phyloP scores from a whole-genome alignment of 805 yeast genomes.

The Metschnikowia baotianmanensis region DNA sequence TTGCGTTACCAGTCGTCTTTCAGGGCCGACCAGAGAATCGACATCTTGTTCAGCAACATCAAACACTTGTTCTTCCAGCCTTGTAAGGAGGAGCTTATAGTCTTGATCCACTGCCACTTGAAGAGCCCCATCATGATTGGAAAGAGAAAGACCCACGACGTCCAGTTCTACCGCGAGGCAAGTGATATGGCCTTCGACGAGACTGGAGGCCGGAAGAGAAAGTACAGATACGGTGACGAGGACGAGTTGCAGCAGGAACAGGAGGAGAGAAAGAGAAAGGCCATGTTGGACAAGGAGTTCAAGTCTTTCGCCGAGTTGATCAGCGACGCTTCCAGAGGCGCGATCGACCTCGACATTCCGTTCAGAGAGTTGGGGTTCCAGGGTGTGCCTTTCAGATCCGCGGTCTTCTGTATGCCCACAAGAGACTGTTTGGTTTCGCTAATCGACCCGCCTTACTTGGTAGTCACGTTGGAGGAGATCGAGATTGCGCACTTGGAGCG shows the following conservation, averaged over 20 bases:
- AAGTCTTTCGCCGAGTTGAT: constrained; percentile 85
- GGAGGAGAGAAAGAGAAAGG: constrained; percentile 92
- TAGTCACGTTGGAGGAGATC: constrained; percentile 84
- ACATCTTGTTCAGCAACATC: constrained; percentile 83
- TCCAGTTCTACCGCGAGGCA: constrained; percentile 96
- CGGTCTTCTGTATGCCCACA: constrained; percentile 94
- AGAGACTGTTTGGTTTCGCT: constrained; percentile 94
- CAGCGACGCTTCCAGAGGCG: constrained; percentile 81
- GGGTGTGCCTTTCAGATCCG: constrained; percentile 95
- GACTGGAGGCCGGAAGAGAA: constrained; percentile 90
- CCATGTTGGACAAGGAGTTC: constrained; percentile 88
- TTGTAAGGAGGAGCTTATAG: constrained; percentile 90
- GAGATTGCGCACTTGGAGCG: constrained; percentile 96
- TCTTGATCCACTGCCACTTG: constrained; percentile 87
- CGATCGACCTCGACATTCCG: constrained; percentile 87
- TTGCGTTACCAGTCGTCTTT: constrained; percentile 86
- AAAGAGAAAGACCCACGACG: constrained; percentile 90
- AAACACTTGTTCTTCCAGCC: constrained; percentile 95
- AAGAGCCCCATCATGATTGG: constrained; percentile 94
- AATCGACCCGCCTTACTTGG: constrained; percentile 92
- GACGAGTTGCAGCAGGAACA: constrained; percentile 98
- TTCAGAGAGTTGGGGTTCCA: constrained; percentile 94
- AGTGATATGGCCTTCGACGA: constrained; percentile 95
- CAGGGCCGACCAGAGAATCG: constrained; percentile 82
- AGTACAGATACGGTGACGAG: constrained; percentile 91